Conservation (phyloP, 208 protist genomes). For the Acanthamoeba triangularis region DNA sequence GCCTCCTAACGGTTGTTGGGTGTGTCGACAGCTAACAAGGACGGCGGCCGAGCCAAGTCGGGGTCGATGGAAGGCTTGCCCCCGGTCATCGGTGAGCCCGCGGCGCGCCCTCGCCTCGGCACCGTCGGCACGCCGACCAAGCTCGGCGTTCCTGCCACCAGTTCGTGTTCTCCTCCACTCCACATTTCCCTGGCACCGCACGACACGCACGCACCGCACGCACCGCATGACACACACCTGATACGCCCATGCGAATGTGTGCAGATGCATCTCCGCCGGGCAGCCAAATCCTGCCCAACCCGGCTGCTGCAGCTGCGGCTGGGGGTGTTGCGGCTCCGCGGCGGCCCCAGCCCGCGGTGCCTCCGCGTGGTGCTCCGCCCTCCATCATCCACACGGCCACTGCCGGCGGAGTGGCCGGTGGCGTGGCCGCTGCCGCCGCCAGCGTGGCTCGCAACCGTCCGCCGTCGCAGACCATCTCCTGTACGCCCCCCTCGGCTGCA, state of each 20-base stretch:
- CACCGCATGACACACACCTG: neutral
- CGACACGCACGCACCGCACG: too few species aligned
- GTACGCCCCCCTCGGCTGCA: neutral
- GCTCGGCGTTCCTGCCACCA: neutral
- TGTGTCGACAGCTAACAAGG: neutral
- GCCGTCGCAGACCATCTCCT: neutral
- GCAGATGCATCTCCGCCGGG: neutral
- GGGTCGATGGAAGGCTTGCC: neutral
- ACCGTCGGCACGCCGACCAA: neutral
- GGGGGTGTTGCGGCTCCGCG: neutral
- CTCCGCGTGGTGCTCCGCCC: neutral
- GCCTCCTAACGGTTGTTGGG: neutral
- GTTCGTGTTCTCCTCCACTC: neutral
- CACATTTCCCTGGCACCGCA: too few species aligned
- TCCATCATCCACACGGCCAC: neutral
- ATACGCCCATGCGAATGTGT: too few species aligned
- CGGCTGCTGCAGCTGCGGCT: neutral
- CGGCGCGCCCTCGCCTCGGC: too few species aligned
- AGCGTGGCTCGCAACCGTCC: neutral
- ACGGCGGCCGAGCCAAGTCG: neutral
- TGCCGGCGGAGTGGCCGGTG: neutral
- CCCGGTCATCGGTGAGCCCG: too few species aligned
- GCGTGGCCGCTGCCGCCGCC: neutral
- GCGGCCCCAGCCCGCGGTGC: neutral
- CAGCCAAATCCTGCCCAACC: neutral